Conservation (phyloP, 495 filamentous ascomycete species). For the Lophiostoma macrostomum region DNA sequence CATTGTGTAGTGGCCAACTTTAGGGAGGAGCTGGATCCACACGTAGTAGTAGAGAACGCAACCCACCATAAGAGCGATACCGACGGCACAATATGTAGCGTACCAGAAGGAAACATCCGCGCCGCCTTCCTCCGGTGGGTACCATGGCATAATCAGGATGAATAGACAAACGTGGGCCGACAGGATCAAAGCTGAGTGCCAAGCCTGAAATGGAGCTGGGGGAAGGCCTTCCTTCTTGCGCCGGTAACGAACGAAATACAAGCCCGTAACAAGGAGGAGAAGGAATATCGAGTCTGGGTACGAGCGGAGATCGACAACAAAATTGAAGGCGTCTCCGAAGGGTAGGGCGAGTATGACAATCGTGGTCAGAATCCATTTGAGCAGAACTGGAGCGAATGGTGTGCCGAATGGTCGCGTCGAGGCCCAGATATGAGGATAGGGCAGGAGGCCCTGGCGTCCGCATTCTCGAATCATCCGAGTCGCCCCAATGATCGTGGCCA, state of each 20-base stretch:
- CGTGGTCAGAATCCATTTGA: slow-evolving; percentile 11
- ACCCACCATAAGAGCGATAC: slow-evolving; percentile 6
- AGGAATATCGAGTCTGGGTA: slow-evolving; percentile 56
- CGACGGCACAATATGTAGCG: slow-evolving; percentile 19
- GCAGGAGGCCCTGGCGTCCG: slow-evolving; percentile 15
- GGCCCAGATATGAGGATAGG: slow-evolving; percentile 14
- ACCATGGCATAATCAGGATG: slow-evolving; percentile 63
- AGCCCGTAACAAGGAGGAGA: slow-evolving; percentile 51
- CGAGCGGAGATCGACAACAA: slow-evolving; percentile 51
- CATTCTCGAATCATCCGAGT: slow-evolving; percentile 15
- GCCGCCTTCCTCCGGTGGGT: slow-evolving; percentile 14
- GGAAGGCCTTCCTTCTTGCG: slow-evolving; percentile 48
- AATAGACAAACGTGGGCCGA: slow-evolving; percentile 55
- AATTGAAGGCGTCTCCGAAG: slow-evolving; percentile 22
- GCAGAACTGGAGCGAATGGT: slow-evolving; percentile 19
- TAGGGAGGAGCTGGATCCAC: slow-evolving; percentile 7
- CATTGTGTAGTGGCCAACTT: slow-evolving; percentile 1
- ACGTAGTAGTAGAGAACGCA: slow-evolving; percentile 7
- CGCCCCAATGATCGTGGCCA: slow-evolving; percentile 55
- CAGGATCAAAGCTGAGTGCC: slow-evolving; percentile 54
- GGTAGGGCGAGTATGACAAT: slow-evolving; percentile 20
- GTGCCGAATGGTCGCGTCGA: slow-evolving; percentile 20
- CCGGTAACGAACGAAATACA: slow-evolving; percentile 53
- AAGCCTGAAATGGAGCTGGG: slow-evolving; percentile 50
- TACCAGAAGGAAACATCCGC: slow-evolving; percentile 26